Base-by-base conservation (phyloP, 2,329 filamentous ascomycete species). In the Gnomoniopsis smithogilvyi region DNA sequence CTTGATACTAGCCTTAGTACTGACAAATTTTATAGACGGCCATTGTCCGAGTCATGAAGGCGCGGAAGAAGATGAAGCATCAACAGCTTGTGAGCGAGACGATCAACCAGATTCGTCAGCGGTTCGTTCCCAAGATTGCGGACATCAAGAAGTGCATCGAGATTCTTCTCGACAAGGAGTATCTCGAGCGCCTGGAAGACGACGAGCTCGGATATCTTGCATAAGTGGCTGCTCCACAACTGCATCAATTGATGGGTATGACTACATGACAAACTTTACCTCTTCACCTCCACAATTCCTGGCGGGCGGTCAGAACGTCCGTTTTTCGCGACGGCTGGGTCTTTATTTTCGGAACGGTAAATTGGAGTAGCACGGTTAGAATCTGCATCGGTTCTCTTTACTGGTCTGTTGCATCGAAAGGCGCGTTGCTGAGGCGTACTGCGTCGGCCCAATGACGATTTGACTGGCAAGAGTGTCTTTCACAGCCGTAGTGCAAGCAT, bases 121-220 rank as follows among this genome's bases (percentile, higher is more conserved):
- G 95, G 45, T 99, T 99, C 75, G 87, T 92, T 59, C 95, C 95
- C 45, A 96, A 96, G 77, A 84, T 99, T 33, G 82, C 86, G 17
- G 95, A 99, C 67, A 99, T 99, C 84, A 99, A 99, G 81, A 99
- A 98, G 80, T 97, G 95, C 75, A 98, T 99, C 72, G 95, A 99
- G 76, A 96, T 96, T 64, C 82, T 99, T 45, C 88, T 99, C 64
- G 95, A 99, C 80, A 99, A 99, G 81, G 95, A 99, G 74, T 99
- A 99, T 70, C 85, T 99, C 51, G 95, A 99, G 80, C 91, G 95
- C 59, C 78, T 98, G 60, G 95, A 98, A 51, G 92, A 91, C 56
- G 95, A 98, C 70, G 92, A 97, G 71, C 83, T 99, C 62, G 92
- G 94, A 59, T 98, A 98, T 74, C 86, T 98, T 65, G 94, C 94